Conservation (phyloP, 495 filamentous ascomycete genomes). For the Gamarada debralockiae region DNA sequence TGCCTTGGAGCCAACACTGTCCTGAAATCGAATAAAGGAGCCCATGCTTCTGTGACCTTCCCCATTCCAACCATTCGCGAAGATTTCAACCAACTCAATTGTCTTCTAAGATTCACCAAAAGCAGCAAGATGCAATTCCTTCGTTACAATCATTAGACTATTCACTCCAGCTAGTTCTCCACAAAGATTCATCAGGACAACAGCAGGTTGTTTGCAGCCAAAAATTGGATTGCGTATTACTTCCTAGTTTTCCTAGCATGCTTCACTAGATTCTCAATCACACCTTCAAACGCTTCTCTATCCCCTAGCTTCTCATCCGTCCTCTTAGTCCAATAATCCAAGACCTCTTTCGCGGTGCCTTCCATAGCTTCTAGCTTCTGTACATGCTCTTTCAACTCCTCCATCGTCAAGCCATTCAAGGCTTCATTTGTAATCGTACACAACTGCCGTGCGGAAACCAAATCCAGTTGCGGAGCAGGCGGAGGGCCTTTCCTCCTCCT, state of each 20-base stretch:
- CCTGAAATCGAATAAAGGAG: too few species aligned
- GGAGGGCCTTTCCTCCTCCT: slow-evolving; percentile 52
- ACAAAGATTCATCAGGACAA: too few species aligned
- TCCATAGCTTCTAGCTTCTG: slow-evolving; percentile 63
- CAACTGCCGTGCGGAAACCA: slow-evolving; percentile 70
- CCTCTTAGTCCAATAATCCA: slow-evolving; percentile 86
- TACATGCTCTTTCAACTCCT: slow-evolving; percentile 74
- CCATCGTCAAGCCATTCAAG: slow-evolving; percentile 66
- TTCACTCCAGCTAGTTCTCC: too few species aligned
- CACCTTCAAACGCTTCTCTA: slow-evolving; percentile 93
- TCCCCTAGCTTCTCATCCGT: slow-evolving; percentile 82
- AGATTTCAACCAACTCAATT: too few species aligned
- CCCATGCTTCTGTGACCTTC: too few species aligned
- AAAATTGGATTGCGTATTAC: slow-evolving; percentile 22
- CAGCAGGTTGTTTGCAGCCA: too few species aligned
- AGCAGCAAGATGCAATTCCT: too few species aligned
- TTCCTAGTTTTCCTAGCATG: slow-evolving; percentile 88
- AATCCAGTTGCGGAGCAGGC: slow-evolving; percentile 71
- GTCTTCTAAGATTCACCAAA: too few species aligned
- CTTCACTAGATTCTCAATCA: slow-evolving; percentile 96
- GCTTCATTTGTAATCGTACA: slow-evolving; percentile 83
- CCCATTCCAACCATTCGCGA: too few species aligned
- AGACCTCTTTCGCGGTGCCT: slow-evolving; percentile 64
- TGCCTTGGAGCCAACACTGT: too few species aligned
- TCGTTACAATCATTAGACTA: too few species aligned